These are phyloP conservation scores for Penicillium samsonianum DNA, from an alignment of 495 filamentous ascomycete genomes.

Conservation along the genomic window DNA sequence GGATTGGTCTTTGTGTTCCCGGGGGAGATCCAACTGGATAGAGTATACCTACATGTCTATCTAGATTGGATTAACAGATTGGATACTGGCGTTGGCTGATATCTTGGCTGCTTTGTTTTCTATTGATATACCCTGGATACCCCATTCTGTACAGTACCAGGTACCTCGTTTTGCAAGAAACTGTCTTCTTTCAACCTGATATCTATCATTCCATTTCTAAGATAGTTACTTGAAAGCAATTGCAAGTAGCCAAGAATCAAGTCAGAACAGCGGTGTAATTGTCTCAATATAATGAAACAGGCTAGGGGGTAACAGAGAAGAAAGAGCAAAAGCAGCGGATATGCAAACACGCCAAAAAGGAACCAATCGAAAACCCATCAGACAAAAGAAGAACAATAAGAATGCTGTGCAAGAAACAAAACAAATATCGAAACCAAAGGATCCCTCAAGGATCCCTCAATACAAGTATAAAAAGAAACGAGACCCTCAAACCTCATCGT, in stretches of 20 bases:
- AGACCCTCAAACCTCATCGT: neutral
- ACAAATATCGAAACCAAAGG: neutral
- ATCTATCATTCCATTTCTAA: neutral
- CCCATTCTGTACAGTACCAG: neutral
- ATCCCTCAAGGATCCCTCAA: neutral
- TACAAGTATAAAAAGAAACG: neutral
- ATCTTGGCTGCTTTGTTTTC: neutral
- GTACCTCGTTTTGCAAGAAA: too few species aligned
- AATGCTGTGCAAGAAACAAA: conserved; percentile 4
- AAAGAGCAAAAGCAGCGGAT: neutral
- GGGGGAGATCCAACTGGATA: conserved; percentile 65
- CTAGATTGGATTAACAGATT: neutral
- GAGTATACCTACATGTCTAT: neutral
- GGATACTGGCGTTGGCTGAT: neutral
- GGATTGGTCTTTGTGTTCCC: conserved; percentile 86
- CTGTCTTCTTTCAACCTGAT: neutral
- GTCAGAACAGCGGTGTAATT: neutral
- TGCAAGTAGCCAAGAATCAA: neutral
- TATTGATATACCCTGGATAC: neutral
- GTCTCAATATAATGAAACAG: neutral
- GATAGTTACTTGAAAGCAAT: neutral
- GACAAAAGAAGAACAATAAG: neutral
- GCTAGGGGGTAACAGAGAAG: neutral
- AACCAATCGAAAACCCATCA: neutral
- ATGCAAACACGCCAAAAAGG: conserved; percentile 8